Base-by-base conservation (phyloP, 31 red algal species). In the Porphyra umbilicalis region DNA sequence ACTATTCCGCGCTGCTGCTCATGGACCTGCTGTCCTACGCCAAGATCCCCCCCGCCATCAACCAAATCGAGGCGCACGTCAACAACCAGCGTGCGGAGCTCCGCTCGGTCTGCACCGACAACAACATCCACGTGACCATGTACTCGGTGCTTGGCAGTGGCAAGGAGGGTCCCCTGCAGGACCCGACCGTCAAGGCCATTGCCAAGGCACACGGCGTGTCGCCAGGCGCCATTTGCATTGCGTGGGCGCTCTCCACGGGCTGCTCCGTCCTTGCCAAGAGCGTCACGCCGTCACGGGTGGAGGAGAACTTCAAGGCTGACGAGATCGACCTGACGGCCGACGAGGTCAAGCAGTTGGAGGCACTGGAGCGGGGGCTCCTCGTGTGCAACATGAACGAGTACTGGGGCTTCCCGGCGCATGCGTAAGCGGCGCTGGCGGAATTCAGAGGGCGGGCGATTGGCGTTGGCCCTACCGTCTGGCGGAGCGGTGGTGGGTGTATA, bases 101-200 rank as follows among this genome's bases (percentile, higher is more conserved):
- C 31, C 79, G 80, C 32, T 57, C 71, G 33, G 84, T 95, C 57
- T 94, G 92, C 40, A 81, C 81, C 32, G 68, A 11, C 39, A 39
- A 85, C 44, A 81, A 86, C 40, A 80, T 98, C 40, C 90, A 86
- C 76, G 82, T 98, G 75, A 89, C 85, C 38, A 85, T 87, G 79
- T 98, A 95, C 76, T 85, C 96, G 32, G 79, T 89, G 38, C 86
- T 98, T 39, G 96, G 96, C 38, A 85, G 80, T 25, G 95, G 95
- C 4, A 90, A 96, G 84, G 44, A 83, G 13, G 94, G 88, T 42
- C 88, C 89, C 38, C 78, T 98, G 80, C 86, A 89, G 83, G 92
- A 95, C 42, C 75, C 35, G 25, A 81, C 81, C n/a, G 84, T 98
- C 74, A 77, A 82, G 77, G 75, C 76, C 38, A 90, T 98, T 83